These are phyloP conservation scores for Aspergillus carbonarius DNA, from an alignment of 2,329 filamentous ascomycete species.

Conservation along the genomic window DNA sequence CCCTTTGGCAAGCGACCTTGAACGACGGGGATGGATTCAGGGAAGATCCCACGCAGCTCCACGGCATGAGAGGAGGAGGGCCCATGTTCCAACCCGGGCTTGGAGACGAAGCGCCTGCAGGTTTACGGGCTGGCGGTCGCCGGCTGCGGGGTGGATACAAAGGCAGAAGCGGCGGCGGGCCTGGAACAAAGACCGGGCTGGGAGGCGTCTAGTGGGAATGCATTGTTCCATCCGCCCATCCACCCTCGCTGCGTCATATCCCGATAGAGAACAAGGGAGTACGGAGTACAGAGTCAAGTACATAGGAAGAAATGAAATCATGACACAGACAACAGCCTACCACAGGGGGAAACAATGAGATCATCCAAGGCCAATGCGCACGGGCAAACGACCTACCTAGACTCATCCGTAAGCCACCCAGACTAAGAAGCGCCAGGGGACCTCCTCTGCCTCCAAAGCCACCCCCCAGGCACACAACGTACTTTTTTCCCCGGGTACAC, in stretches of 20 bases:
- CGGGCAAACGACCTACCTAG: background rate
- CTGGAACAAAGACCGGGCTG: background rate
- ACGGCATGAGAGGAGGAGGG: slow-evolving; percentile 22
- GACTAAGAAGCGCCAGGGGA: background rate
- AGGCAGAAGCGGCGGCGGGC: slow-evolving; percentile 19
- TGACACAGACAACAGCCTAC: background rate
- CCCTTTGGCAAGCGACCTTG: slow-evolving; percentile 70
- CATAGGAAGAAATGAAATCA: background rate
- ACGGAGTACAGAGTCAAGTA: background rate
- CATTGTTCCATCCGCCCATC: background rate
- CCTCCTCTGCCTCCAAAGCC: too few relatives aligned
- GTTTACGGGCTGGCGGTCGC: slow-evolving; percentile 23
- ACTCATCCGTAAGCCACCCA: background rate
- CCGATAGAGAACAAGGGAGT: background rate
- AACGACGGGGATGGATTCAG: slow-evolving; percentile 70
- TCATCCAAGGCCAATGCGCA: background rate
- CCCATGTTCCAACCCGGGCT: slow-evolving; percentile 32
- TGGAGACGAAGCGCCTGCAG: slow-evolving; percentile 28
- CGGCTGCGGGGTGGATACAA: slow-evolving; percentile 28
- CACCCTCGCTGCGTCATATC: background rate
- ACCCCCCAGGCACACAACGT: too few relatives aligned
- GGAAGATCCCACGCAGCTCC: slow-evolving; percentile 38
- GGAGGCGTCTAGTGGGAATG: background rate
- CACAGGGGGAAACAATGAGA: background rate
- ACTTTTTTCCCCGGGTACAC: too few relatives aligned